Base-by-base conservation (phyloP, 768 basidiomycete species). In the Royoungia palumana region DNA sequence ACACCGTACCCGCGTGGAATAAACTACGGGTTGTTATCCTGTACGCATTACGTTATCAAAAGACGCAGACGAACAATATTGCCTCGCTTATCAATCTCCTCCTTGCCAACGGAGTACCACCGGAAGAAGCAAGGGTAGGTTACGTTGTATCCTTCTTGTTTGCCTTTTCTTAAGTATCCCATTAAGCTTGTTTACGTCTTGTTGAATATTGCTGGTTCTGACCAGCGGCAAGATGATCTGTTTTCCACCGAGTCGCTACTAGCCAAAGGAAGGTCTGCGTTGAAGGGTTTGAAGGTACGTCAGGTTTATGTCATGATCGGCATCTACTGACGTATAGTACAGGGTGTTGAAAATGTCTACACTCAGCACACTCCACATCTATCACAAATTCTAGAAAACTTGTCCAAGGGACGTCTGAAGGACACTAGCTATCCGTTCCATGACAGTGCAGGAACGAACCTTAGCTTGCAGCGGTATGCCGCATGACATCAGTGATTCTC, bases 331-430 rank as follows among this genome's bases (percentile, higher is more conserved):
- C 49, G 27, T 28, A 43, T 51, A 21, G 30, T 54, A 4, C 47
- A 94, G 91, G 96, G 96, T 3, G 95, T 98, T 5, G 96, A 99
- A 70, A 99, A 99, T 60, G 94, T 98, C 14, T 99, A 97, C 65
- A 99, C 93, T 47, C 96, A 98, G 58, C 96, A 98, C 60, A 85
- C 83, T 14, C 96, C 96, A 7, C 94, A 94, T 67, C 74, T 99
- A 6, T 84, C 88, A 1, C 87, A 96, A 62, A 98, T 95, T 3
- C 70, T 98, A 14, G 96, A 99, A 60, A 79, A 88, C 44, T 70
- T 99, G 5, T 79, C 94, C 60, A 91, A 83, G 63, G 94, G 94
- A 10, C 77, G 87, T 46, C 68, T 99, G 50, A 84, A 81, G 57
- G 96, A 99, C 55, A 78, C 83, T 3, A 93, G 82, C 51, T 91